phyloP scores from a whole-genome alignment of 108 stramenopile genomes.

The Discostella pseudostelligera region DNA sequence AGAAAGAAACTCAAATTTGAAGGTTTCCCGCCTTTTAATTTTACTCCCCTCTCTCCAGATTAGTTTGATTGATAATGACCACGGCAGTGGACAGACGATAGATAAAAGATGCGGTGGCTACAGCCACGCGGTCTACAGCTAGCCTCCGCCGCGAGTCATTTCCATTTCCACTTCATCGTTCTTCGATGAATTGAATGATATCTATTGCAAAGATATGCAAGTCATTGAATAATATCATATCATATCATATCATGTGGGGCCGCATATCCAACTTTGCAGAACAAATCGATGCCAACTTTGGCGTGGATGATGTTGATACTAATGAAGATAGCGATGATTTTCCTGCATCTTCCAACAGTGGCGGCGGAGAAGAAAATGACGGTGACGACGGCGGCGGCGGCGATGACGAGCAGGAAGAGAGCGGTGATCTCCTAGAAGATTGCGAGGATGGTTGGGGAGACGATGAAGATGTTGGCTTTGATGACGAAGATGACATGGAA shows the following conservation, averaged over 20 bases:
- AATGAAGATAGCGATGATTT: neutral
- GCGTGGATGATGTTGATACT: slow-evolving; percentile 5
- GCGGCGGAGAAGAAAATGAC: neutral
- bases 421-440: neutral
- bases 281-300: slow-evolving; percentile 32
- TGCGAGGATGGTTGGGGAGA: neutral
- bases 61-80: too few relatives aligned
- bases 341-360: neutral
- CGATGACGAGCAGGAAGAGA: neutral
- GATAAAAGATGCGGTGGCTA: too few relatives aligned
- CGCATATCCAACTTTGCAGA: slow-evolving; percentile 35
- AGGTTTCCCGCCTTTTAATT: too few relatives aligned
- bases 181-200: too few relatives aligned
- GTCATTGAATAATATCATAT: too few relatives aligned
- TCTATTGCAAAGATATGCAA: too few relatives aligned
- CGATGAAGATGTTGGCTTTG: slow-evolving; percentile 13
- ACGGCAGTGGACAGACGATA: too few relatives aligned
- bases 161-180: too few relatives aligned
- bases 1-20: too few relatives aligned
- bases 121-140: too few relatives aligned
- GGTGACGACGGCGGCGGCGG: slow-evolving; percentile 3
- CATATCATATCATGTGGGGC: slow-evolving; percentile 49
- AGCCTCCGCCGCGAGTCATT: too few relatives aligned
- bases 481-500: neutral
- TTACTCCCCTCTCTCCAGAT: too few relatives aligned